Percentiles rank a stretch among this genome's conserved stretches.
These are phyloP conservation scores for Colletotrichum camelliae DNA, from an alignment of 2,329 filamentous ascomycete genomes.

Conservation along the genomic window DNA sequence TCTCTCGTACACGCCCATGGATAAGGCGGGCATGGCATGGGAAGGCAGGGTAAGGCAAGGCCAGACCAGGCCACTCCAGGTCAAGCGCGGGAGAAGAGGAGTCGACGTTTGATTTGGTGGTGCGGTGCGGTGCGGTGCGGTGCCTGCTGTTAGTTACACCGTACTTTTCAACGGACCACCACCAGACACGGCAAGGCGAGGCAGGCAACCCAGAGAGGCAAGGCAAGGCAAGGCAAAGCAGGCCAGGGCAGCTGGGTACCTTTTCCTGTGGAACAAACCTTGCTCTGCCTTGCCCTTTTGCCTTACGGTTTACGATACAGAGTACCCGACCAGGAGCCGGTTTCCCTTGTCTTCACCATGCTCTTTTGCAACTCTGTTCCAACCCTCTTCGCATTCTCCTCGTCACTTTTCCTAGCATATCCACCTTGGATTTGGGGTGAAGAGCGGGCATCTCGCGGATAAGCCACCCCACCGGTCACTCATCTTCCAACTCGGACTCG, in stretches of 20 bases:
- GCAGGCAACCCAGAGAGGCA: neutral
- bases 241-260: slow-evolving; percentile 11
- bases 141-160: neutral
- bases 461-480: neutral
- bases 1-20: neutral
- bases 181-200: neutral
- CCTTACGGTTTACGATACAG: neutral
- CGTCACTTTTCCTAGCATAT: neutral
- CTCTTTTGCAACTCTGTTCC: neutral
- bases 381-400: neutral
- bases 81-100: neutral
- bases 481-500: neutral
- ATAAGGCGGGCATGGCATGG: neutral
- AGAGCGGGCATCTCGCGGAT: neutral
- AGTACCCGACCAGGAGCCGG: neutral
- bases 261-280: slow-evolving; percentile 1
- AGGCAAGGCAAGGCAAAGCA: neutral
- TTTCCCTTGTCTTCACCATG: neutral
- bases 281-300: neutral
- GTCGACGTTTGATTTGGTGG: neutral
- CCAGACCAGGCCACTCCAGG: neutral
- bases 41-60: neutral
- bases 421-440: neutral
- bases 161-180: neutral
- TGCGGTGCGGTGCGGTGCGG: neutral